Evolutionary conservation across 768 basidiomycete species (phyloP), one percentile per base, ranked within the genome.

Genomic region (Naganishia onofrii): DNA sequence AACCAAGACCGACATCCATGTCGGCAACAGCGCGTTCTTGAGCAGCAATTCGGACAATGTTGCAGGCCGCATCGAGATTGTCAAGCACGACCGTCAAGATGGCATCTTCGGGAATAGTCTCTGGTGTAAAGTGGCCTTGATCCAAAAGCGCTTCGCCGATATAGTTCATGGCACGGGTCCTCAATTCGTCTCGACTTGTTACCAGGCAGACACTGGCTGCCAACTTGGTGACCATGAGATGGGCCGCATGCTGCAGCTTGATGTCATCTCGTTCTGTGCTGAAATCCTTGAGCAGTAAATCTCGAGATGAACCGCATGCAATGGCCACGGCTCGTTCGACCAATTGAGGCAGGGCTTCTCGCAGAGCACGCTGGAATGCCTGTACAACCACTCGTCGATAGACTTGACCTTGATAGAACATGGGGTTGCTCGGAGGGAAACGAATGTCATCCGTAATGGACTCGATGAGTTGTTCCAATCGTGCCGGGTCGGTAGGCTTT

Each of bases 241-340:
- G 93, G 15, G 91, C 93, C 29, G 96, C 92, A 75, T 89, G 89
- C 38, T 92, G 89, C 76, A 99, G 82, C 80, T 91, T 94, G 60
- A 90, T 88, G 75, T 98, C 93, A 76, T 90, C 91, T 29, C 88
- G 84, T 73, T 99, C 96, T 63, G 91, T 92, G 3, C 90, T 93
- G 73, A 94, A 99, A 80, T 99, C 96, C 82, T 98, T 98, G 55
- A 89, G 86, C 23, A 96, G 92, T 12, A 99, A 84, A 78, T 99
- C 96, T 46, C 93, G 86, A 21, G 95, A 95, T 17, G 96, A 98
- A 73, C 98, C 98, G 29, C 93, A 93, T 13, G 95, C 95, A 73
- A 99, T 98, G 0, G 96, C 98, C 28, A 97, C 96, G 26, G 94
- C 97, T 65, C 96, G 87, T 76, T 99, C 96, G 28, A 99, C 94